Evolutionary conservation across 2,329 filamentous ascomycete species (phyloP), one percentile per base, ranked within the genome.

Genomic region (Neofusicoccum cordaticola): DNA sequence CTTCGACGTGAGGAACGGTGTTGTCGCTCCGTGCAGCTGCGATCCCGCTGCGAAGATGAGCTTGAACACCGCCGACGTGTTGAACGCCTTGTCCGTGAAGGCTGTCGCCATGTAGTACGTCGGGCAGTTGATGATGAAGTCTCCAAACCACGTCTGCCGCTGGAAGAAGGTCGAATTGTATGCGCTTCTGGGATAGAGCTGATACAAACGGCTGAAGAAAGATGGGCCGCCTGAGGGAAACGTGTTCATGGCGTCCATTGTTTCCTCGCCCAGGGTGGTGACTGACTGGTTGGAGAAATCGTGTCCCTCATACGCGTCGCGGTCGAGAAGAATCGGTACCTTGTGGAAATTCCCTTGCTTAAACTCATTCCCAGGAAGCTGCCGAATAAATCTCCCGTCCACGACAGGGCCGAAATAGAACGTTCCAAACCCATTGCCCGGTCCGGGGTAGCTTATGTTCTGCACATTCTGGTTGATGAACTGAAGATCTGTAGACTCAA

Each of bases 51-150:
- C 68, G 67, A 78, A 77, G 53, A 74, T 66, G 22, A 77, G 62
- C 56, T 78, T 78, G 62, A 69, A 77, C 8, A 71, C 69, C 17
- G 72, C 69, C 12, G 53, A 44, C 4, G 27, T n/a, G 15, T 60
- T 60, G 56, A 35, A 37, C 0, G 22, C 45, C n/a, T 48, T 41
- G 37, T 63, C 61, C 1, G 39, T 39, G 64, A 75, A 74, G 2
- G 77, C 77, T 13, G 69, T 71, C 3, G 77, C 76, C 57, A 78
- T 74, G 73, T 77, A 80, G 68, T 79, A 76, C 9, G 69, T 71
- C 3, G 76, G 76, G 63, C 78, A 80, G 60, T 73, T 74, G 68
- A 81, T 80, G 41, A 80, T 78, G 66, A 76, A 79, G 66, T 82
- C 79, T 7, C 79, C 79, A 66, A 79, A 82, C 69, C 74, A 75